These are phyloP conservation scores for Bullera alba DNA, from an alignment of 768 basidiomycete species.

Conservation along the genomic window DNA sequence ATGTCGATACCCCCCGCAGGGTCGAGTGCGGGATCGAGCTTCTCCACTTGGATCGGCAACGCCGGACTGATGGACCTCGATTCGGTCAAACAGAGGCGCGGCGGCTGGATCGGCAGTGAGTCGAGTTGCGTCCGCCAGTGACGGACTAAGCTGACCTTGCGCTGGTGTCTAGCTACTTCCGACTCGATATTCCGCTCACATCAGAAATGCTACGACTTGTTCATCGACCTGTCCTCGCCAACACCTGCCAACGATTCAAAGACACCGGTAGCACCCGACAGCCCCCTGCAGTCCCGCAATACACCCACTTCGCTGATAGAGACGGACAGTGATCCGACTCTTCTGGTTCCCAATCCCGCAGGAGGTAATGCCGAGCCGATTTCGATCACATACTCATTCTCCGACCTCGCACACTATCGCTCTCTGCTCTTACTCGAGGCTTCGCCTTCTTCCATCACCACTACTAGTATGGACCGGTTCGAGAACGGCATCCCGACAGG, in stretches of 20 bases:
- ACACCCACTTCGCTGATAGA: no score
- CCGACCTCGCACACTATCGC: constrained; percentile 36
- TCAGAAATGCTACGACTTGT: constrained; percentile 32
- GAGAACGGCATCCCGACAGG: not conserved
- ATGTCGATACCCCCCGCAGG: constrained; percentile 22
- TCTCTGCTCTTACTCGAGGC: constrained; percentile 21
- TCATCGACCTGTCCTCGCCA: constrained; percentile 35
- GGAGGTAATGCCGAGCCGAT: not conserved
- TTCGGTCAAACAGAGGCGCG: constrained; percentile 18
- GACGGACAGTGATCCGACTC: constrained; percentile 9
- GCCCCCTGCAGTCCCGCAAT: not conserved
- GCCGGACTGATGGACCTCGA: constrained; percentile 40
- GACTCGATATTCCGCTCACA: constrained; percentile 41
- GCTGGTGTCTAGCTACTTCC: constrained; percentile 28
- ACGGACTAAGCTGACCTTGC: not conserved
- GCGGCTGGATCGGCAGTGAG: constrained; percentile 44
- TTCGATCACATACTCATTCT: constrained; percentile 28
- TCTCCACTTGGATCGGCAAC: constrained; percentile 34
- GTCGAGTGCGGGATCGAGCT: not conserved
- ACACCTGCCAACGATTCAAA: constrained; percentile 6
- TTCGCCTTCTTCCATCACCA: constrained; percentile 10
- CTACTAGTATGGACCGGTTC: no score
- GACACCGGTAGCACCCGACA: not conserved
- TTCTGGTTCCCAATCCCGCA: not conserved
- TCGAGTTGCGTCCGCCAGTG: not conserved